These are phyloP conservation scores for Penstemon newberryi DNA, from an alignment of 257 asterid species.

Conservation along the genomic window DNA sequence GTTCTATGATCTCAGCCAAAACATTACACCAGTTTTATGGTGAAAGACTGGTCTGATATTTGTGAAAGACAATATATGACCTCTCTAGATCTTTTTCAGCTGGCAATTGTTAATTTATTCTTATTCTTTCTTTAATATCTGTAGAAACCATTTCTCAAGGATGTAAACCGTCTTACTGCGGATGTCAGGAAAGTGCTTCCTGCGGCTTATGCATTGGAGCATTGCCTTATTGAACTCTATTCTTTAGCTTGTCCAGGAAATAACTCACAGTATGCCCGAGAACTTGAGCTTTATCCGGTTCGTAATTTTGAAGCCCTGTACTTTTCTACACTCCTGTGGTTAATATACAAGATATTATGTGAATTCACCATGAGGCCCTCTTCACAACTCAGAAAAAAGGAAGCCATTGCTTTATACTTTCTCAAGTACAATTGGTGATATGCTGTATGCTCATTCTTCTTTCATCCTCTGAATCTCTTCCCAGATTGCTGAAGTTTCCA, in stretches of 20 bases:
- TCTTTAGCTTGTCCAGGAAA: slow-evolving; percentile 53
- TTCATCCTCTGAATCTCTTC: slow-evolving; percentile 19
- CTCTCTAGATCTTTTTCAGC: slow-evolving; percentile 22
- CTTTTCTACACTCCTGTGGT: slow-evolving; percentile 9
- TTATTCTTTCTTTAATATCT: slow-evolving; percentile 29
- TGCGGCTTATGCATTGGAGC: slow-evolving; percentile 79
- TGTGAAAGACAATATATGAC: slow-evolving; percentile 9
- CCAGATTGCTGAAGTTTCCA: slow-evolving; percentile 79
- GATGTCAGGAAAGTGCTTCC: slow-evolving; percentile 83
- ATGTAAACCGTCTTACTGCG: slow-evolving; percentile 59
- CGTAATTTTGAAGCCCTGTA: slow-evolving; percentile 20
- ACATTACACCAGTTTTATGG: slow-evolving; percentile 77
- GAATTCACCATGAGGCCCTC: neutral
- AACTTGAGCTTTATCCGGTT: slow-evolving; percentile 67
- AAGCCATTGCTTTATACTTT: slow-evolving; percentile 13
- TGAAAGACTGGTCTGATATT: slow-evolving; percentile 74
- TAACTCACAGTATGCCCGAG: slow-evolving; percentile 37
- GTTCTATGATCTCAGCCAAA: slow-evolving; percentile 63
- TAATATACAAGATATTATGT: slow-evolving; percentile 20
- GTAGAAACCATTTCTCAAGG: slow-evolving; percentile 77
- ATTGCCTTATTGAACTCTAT: slow-evolving; percentile 56
- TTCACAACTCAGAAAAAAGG: slow-evolving; percentile 6
- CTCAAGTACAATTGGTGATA: slow-evolving; percentile 17
- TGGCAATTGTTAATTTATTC: slow-evolving; percentile 24
- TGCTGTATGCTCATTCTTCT: slow-evolving; percentile 33